Base-by-base conservation (phyloP, 306 rosid genomes). In the Rosa multiflora region DNA sequence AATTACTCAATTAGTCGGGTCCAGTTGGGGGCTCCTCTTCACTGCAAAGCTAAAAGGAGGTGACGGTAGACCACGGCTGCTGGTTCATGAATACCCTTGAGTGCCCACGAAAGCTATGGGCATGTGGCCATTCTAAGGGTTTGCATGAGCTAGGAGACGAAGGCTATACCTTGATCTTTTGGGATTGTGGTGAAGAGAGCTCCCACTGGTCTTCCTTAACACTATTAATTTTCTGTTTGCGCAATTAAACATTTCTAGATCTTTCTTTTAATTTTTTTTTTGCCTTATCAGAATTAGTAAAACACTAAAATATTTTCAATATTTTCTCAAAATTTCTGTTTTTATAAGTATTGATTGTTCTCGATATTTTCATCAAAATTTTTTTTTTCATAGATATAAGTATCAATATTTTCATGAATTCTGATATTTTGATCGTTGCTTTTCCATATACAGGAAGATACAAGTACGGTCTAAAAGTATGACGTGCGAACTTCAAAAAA, bases 61-160 rank as follows among this genome's bases (percentile, higher is more conserved):
- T 79, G 86, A 86, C 62, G 84, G 91, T 69, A 78, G n/a, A 78
- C 75, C 83, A 82, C 84, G 80, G 85, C 94, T 88, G 94, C 93
- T 76, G 64, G 74, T 88, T 88, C 94, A 91, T 89, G 93, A 58
- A 78, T 37, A 66, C 93, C 90, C 76, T 4, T 91, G 64, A 64
- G 67, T 81, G 79, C 68, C 29, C 66, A 75, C 11, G 1, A 5
- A n/a, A 21, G 64, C 35, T 58, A 58, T 18, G 12, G 10, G 39
- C 14, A 29, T 26, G 37, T 26, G 17, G 37, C 17, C 39, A 61
- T 61, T 29, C 39, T 61, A 61, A 61, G 39, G 67, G 67, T 61
- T 61, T 61, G 67, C 40, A 61, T 61, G 67, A 26, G 67, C 39
- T 29, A 10, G 40, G 67, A 61, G 67, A 26, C 40, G 67, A 61